Base-by-base conservation (phyloP, 1,139 yeast genomes). In the Debaryomycetaceae sp. region DNA sequence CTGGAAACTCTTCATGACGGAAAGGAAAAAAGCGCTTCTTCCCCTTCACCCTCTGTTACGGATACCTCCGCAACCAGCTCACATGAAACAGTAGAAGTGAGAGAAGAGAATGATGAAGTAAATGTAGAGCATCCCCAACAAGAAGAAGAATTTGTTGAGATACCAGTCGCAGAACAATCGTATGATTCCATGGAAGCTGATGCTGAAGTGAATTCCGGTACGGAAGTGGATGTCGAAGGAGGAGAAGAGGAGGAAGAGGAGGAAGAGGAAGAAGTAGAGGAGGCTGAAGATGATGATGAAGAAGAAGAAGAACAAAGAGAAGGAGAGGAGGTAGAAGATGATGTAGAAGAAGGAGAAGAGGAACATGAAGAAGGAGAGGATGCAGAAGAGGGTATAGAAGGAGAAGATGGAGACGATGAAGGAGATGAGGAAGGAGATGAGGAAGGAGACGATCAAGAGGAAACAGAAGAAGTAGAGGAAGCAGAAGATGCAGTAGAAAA, bases 101-200 rank as follows among this genome's bases (percentile, higher is more conserved):
- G 31, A 30, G 38, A 41, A 28, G 44, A 39, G 18, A 37, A 35
- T 35, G 31, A 36, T 14, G 33, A 42, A 14, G 39, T 34, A n/a
- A 16, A 18, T 13, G 38, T 19, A 31, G 44, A 32, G 6, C 44
- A 38, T 15, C 37, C 31, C 31, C 40, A 33, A 17, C 35, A 18
- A 9, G 36, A 8, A 22, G 11, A 22, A 18, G 29, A 19, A 13
- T 16, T 5, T 13, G 16, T n/a, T 19, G 40, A 33, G 15, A 35
- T 30, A 11, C 35, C 37, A 6, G 35, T 16, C 19, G 41, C 31
- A 28, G 45, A 34, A 6, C 24, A 33, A 8, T 36, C 8, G 5
- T 13, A 36, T 17, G 36, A 32, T 2, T 24, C 35, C 6, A 14
- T 11, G 6, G 30, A 34, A 22, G 36, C 39, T 8, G 37, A 19